Evolutionary conservation across 78 protist species (phyloP), one percentile per base, ranked within the genome.

Genomic region (Polysphondylium violaceum): DNA sequence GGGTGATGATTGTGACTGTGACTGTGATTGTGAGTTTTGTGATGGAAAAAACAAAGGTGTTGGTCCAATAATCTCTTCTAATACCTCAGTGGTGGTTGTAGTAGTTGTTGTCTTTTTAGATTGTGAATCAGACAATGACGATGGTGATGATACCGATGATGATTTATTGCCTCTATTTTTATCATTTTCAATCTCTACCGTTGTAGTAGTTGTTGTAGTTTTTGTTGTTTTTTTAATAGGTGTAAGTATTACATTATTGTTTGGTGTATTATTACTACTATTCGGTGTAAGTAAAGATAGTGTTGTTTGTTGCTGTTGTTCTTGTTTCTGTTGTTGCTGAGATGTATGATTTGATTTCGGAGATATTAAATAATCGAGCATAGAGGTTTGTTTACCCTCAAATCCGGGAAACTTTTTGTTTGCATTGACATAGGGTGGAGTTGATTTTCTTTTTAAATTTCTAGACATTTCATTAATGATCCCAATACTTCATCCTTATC

Each of bases 371-470:
- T 64, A 77, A 31, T 77, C 87, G 11, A 40, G 55, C 23, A 77
- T 77, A 12, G 87, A 65, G 1, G 87, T 25, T 77, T 77, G 87
- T 65, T 51, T 41, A 2, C 87, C 74, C 1, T 36, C 43, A 50
- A 64, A 64, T 0, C 51, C 11, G 17, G 59, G 87, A 64, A 77
- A 77, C 35, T 43, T 25, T 60, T 76, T 76, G 43, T 60, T 47
- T 41, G 38, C 33, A 8, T 41, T 68, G 7, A 41, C n/a, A 25
- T 51, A 33, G n/a, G 75, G 36, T 25, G 75, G 75, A n/a, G n/a
- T n/a, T 3, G 75, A 68, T 38, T 38, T 41, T 68, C 75, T 68
- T 68, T 68, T 68, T 19, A 65, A 14, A 47, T 47, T 11, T 47
- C 11, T 47, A 47, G 23, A 47, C n/a, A n/a, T n/a, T n/a, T n/a